A percentile compares a stretch with the other conserved stretches of the same genome.
phyloP scores from a whole-genome alignment of 352 stramenopile genomes.

The Stramenopiles sp. region DNA sequence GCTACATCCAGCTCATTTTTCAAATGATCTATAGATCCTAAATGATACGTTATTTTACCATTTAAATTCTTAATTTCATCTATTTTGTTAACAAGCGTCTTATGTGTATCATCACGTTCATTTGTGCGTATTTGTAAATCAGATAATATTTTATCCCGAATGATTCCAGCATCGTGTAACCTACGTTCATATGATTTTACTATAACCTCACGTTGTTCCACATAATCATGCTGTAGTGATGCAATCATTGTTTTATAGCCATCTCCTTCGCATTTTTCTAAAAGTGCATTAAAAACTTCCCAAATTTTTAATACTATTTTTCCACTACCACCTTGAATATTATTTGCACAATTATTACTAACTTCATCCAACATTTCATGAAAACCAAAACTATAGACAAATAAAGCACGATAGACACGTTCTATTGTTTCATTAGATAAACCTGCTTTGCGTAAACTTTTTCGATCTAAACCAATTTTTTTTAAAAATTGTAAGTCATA shows the following conservation, averaged over 20 bases:
- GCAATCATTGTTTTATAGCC: not conserved
- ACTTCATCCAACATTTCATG: conserved; percentile 9
- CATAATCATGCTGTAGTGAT: not conserved
- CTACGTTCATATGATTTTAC: not conserved
- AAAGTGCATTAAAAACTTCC: conserved; percentile 7
- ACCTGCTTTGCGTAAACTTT: not conserved
- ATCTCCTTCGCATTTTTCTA: conserved; percentile 3
- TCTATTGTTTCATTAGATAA: not conserved
- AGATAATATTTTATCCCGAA: not conserved
- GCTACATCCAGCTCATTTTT: not conserved
- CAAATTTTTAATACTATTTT: not conserved
- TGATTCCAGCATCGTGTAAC: not conserved
- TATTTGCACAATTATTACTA: not conserved
- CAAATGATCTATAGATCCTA: not conserved
- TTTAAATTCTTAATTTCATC: not conserved
- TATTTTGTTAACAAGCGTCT: not conserved
- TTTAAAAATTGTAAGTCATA: not conserved
- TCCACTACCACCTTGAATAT: not conserved
- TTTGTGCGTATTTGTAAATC: not conserved
- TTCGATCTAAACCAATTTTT: not conserved
- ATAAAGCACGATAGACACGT: conserved; percentile 3
- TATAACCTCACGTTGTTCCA: not conserved
- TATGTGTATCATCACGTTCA: not conserved
- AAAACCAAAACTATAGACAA: conserved; percentile 4
- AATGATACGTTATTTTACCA: not conserved